Percentiles rank a stretch among this genome's conserved stretches.
Conservation (phyloP, 768 basidiomycete genomes). For the Leccinum barrowsii region DNA sequence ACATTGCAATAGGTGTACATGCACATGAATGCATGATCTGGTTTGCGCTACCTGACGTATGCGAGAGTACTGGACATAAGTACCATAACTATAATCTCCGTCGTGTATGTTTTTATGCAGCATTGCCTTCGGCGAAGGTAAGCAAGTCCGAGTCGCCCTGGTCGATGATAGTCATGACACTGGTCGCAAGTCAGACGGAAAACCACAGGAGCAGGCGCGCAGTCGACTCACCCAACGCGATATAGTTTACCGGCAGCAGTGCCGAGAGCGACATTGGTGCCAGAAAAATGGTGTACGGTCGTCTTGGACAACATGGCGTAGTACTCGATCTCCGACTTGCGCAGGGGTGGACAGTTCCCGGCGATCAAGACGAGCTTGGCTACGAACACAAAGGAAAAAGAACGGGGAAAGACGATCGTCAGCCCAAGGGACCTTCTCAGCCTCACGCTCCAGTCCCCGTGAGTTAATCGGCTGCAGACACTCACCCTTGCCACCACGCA, state of each 20-base stretch:
- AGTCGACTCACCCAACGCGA: slow-evolving; percentile 81
- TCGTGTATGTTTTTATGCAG: slow-evolving; percentile 42
- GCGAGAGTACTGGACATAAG: background rate
- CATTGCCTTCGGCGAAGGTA: slow-evolving; percentile 72
- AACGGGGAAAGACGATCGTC: slow-evolving; percentile 35
- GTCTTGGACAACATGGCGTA: slow-evolving; percentile 99
- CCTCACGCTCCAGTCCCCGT: slow-evolving; percentile 95
- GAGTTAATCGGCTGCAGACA: slow-evolving; percentile 40
- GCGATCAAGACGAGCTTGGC: slow-evolving; percentile 99
- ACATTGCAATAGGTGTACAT: background rate
- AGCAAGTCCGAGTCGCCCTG: slow-evolving; percentile 96
- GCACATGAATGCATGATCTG: slow-evolving; percentile 1
- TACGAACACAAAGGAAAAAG: slow-evolving; percentile 33
- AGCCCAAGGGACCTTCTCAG: slow-evolving; percentile 99
- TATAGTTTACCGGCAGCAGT: slow-evolving; percentile 99
- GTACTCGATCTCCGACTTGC: slow-evolving; percentile 99
- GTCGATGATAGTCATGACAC: slow-evolving; percentile 97
- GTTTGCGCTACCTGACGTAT: background rate
- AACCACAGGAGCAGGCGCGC: background rate
- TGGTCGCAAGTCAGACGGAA: slow-evolving; percentile 29
- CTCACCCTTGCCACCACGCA: slow-evolving; percentile 97
- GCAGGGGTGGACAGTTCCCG: slow-evolving; percentile 97
- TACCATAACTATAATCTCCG: slow-evolving; percentile 1
- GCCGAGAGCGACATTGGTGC: slow-evolving; percentile 96
- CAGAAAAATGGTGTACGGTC: slow-evolving; percentile 95